Evolutionary conservation across 352 stramenopile species (phyloP).

Genomic region (Globisporangium paroecandrum): DNA sequence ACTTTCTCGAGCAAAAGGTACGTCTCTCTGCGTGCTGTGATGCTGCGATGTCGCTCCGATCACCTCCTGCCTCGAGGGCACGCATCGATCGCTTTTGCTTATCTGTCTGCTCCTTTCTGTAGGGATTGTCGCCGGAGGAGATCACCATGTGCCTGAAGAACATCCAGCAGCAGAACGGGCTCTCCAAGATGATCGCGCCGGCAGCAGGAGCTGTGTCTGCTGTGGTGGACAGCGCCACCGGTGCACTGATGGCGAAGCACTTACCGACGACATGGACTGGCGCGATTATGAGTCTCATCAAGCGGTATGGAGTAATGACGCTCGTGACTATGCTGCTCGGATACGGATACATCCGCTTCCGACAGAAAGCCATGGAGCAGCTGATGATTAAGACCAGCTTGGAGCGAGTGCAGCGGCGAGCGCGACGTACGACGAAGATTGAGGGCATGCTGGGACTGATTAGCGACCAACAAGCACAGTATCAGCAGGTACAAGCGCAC

Average conservation of each 20-base stretch:
- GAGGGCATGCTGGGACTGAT: conserved; percentile 32
- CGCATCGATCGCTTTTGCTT: background rate
- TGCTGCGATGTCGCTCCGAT: background rate
- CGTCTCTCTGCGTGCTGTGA: background rate
- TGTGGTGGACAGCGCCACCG: background rate
- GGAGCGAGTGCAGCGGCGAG: conserved; percentile 21
- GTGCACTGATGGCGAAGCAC: background rate
- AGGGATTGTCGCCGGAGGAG: conserved; percentile 54
- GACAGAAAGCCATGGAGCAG: conserved; percentile 25
- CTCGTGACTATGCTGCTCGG: conserved; percentile 32
- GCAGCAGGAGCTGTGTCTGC: conserved; percentile 6
- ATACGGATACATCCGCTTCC: conserved; percentile 32
- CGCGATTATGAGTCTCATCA: conserved; percentile 21
- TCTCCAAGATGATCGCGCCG: conserved; percentile 33
- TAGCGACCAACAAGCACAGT: conserved; percentile 41
- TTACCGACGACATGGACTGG: conserved; percentile 17
- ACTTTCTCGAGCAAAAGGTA: conserved; percentile 72
- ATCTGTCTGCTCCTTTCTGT: background rate
- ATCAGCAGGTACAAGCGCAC: conserved; percentile 23
- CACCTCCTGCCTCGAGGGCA: background rate
- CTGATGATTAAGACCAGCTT: conserved; percentile 22
- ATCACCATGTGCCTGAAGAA: conserved; percentile 61
- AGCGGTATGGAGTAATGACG: conserved; percentile 31
- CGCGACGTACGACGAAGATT: conserved; percentile 22
- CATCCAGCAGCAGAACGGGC: conserved; percentile 52